These are phyloP conservation scores for Leccinum truebloodii DNA, from an alignment of 768 basidiomycete genomes.

Conservation along the genomic window DNA sequence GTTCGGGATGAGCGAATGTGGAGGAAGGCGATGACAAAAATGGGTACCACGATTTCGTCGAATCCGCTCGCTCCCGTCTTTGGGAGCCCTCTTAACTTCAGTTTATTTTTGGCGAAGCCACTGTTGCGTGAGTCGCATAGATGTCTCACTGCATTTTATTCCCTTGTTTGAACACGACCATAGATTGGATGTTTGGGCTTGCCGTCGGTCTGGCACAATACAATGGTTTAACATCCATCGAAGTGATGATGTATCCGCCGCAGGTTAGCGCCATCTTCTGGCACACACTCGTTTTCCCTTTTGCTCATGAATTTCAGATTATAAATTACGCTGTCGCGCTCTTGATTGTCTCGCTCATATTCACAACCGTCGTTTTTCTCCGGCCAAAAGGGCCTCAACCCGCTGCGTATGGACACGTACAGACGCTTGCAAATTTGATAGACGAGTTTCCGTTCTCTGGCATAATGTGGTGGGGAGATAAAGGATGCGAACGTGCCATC, in stretches of 20 bases:
- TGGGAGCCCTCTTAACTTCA: conserved; percentile 17
- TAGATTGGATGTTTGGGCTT: conserved; percentile 37
- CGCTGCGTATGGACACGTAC: conserved; percentile 35
- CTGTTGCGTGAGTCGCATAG: conserved; percentile 24
- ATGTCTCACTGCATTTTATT: neutral
- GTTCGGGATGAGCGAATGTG: conserved; percentile 15
- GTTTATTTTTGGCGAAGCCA: too few relatives aligned
- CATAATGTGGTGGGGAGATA: conserved; percentile 34
- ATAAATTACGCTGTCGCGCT: conserved; percentile 25
- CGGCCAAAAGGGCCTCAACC: conserved; percentile 30
- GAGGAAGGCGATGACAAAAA: conserved; percentile 23
- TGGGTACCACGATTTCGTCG: conserved; percentile 16
- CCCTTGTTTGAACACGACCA: neutral
- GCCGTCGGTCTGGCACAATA: conserved; percentile 14
- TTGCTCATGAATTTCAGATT: conserved; percentile 17
- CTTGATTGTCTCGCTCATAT: conserved; percentile 18
- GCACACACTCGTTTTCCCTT: neutral
- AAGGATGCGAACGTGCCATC: conserved; percentile 5
- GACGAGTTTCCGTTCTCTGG: conserved; percentile 34
- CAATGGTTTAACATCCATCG: too few relatives aligned
- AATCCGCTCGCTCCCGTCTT: conserved; percentile 26
- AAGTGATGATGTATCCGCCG: conserved; percentile 4
- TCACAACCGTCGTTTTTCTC: conserved; percentile 12
- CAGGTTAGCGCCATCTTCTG: conserved; percentile 17
- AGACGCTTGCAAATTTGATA: conserved; percentile 36